Base-by-base conservation (phyloP, 139 green algal genomes). In the Asterochloris sp. region DNA sequence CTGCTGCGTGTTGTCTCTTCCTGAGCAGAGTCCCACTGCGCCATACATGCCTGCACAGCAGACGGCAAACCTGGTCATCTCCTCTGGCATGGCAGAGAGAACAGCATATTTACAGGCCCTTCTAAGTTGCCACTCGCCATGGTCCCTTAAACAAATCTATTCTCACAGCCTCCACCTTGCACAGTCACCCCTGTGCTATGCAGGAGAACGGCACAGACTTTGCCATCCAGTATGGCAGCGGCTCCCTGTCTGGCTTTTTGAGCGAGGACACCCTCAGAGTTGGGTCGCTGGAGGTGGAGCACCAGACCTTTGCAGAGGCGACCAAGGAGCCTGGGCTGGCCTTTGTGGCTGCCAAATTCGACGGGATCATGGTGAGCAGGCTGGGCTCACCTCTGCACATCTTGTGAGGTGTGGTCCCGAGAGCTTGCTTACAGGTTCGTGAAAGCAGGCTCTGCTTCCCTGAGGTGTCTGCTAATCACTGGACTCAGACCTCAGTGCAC, bases 311-410 rank as follows among this genome's bases (percentile, higher is more conserved):
- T 88, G 91, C 91, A 0, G 92, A 95, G 87, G 94, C 95, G 2
- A 83, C 93, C n/a, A 91, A 90, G 75, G 97, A 99, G 89, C 97
- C 97, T 11, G 93, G 94, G 64, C 85, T 99, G 16, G 89, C 96
- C 15, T 99, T 99, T 86, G 89, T 99, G 68, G 91, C 94, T 14
- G 96, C 95, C 66, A 96, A 96, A 83, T 99, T 99, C 86, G 97
- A 99, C 81, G 97, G 97, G 77, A 99, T 99, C 85, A 85, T 99
- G 86, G 92, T 94, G 75, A 47, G 4, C 38, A 54, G 38, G 38
- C 38, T 54, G 38, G 38, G 4, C 38, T 6, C 38, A 54, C 38
- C 38, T 54, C 38, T 54, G 38, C 38, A 54, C 38, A 54, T 54
- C 38, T 6, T 54, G 38, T 54, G 6, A 2, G 6, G 2, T 54